Evolutionary conservation across 2,329 filamentous ascomycete genomes (phyloP).

Genomic region (Aspergillus sergii): DNA sequence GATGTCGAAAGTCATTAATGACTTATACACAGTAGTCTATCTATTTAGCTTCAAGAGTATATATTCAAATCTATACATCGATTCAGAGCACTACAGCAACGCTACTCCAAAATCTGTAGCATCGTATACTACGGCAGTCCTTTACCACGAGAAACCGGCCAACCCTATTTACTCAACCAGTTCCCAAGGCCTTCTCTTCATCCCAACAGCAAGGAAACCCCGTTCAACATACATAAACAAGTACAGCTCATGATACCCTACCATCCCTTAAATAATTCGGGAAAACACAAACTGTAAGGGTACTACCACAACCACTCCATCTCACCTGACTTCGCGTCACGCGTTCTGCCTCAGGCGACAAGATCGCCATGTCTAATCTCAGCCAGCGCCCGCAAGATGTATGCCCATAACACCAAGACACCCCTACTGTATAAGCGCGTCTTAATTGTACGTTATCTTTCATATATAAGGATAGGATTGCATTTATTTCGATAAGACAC

Average conservation of each 20-base stretch:
- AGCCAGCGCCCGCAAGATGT: constrained; percentile 12
- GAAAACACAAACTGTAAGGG: neutral
- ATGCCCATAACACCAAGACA: constrained; percentile 21
- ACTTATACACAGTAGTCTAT: neutral
- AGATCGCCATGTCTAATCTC: constrained; percentile 12
- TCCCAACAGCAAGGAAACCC: neutral
- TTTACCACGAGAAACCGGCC: neutral
- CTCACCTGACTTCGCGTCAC: constrained; percentile 37
- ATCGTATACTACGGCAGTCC: neutral
- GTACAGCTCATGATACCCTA: neutral
- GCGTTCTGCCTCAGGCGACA: constrained; percentile 33
- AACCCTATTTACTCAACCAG: neutral
- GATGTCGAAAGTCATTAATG: neutral
- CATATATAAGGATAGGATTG: neutral
- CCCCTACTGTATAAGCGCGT: neutral
- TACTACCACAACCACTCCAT: neutral
- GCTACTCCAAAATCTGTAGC: neutral
- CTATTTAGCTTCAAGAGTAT: neutral
- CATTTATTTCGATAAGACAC: neutral
- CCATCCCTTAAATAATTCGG: neutral
- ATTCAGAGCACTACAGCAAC: neutral
- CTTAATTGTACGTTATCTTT: neutral
- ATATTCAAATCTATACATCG: neutral
- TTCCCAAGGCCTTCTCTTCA: neutral
- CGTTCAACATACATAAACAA: neutral